Evolutionary conservation across 1,284 basidiomycete species (phyloP).

Genomic region (Golubevia pallescens): DNA sequence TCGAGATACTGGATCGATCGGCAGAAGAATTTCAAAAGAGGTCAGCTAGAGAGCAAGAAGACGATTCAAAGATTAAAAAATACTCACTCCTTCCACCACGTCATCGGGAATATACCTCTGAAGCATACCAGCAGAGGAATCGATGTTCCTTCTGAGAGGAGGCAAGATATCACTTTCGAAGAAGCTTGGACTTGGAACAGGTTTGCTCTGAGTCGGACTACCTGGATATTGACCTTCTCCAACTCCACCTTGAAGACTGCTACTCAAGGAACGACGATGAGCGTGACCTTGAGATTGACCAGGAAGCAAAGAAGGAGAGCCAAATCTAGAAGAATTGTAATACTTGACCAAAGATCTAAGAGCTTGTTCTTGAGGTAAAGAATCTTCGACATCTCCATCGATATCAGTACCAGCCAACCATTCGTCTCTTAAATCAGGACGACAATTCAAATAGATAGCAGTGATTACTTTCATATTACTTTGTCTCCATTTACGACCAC

Average conservation of each 20-base stretch:
- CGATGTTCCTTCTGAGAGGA: conserved; percentile 59
- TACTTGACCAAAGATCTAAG: conserved; percentile 91
- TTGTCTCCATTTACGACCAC: conserved; percentile 96
- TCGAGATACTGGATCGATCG: conserved; percentile 65
- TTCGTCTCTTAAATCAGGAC: conserved; percentile 94
- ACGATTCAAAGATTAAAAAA: conserved; percentile 1
- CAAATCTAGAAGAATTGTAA: conserved; percentile 70
- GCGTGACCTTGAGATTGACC: conserved; percentile 24
- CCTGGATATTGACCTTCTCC: background rate
- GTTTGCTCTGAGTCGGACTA: conserved; percentile 16
- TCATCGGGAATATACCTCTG: conserved; percentile 67
- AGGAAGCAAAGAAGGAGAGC: conserved; percentile 11
- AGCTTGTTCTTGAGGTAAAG: conserved; percentile 90
- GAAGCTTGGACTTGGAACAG: conserved; percentile 17
- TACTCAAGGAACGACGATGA: conserved; percentile 39
- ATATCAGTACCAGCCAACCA: conserved; percentile 94
- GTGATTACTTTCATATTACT: conserved; percentile 99
- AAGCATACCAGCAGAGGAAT: conserved; percentile 56
- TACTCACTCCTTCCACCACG: conserved; percentile 65
- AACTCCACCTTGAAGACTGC: conserved; percentile 10
- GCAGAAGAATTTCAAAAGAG: too few relatives aligned
- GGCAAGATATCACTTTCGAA: conserved; percentile 68
- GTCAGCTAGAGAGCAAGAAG: background rate
- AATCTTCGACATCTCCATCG: conserved; percentile 80
- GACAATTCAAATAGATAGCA: conserved; percentile 93